Conservation (phyloP, 1,139 yeast species). For the Blastobotrys malaysiensis region DNA sequence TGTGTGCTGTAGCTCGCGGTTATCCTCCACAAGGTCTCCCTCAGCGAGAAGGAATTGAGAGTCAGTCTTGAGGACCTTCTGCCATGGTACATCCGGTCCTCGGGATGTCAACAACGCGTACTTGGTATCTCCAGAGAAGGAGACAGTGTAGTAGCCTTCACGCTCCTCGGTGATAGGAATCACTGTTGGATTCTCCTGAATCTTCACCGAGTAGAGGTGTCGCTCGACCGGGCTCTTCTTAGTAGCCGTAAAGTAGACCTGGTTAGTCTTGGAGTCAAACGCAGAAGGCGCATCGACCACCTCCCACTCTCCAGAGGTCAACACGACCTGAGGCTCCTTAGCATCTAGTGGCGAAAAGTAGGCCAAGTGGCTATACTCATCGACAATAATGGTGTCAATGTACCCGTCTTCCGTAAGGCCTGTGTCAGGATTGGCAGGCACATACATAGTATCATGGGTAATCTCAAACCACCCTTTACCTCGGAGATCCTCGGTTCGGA, state of each 20-base stretch:
- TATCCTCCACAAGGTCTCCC: conserved; percentile 36
- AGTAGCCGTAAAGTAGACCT: conserved; percentile 62
- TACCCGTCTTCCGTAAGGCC: conserved; percentile 50
- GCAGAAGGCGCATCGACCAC: conserved; percentile 53
- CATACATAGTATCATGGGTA: conserved; percentile 59
- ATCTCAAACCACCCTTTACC: conserved; percentile 70
- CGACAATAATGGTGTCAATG: conserved; percentile 64
- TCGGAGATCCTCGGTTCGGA: conserved; percentile 42
- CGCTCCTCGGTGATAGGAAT: conserved; percentile 43
- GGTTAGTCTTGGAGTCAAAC: conserved; percentile 47
- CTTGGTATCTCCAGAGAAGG: conserved; percentile 56
- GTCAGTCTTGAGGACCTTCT: conserved; percentile 45
- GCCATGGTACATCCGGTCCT: conserved; percentile 69
- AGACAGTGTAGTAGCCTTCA: conserved; percentile 64
- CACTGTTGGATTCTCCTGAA: conserved; percentile 29
- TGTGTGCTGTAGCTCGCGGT: conserved; percentile 27
- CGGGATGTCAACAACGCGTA: conserved; percentile 48
- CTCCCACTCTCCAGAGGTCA: conserved; percentile 69
- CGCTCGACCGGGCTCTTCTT: conserved; percentile 50
- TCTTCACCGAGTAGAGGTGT: conserved; percentile 47
- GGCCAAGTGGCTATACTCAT: conserved; percentile 65
- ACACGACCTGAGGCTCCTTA: conserved; percentile 40
- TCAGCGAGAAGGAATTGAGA: conserved; percentile 29
- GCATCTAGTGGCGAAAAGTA: conserved; percentile 50
- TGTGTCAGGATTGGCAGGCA: conserved; percentile 51